Evolutionary conservation across 2,329 filamentous ascomycete genomes (phyloP).

Genomic region (Neoarthrinium moseri): DNA sequence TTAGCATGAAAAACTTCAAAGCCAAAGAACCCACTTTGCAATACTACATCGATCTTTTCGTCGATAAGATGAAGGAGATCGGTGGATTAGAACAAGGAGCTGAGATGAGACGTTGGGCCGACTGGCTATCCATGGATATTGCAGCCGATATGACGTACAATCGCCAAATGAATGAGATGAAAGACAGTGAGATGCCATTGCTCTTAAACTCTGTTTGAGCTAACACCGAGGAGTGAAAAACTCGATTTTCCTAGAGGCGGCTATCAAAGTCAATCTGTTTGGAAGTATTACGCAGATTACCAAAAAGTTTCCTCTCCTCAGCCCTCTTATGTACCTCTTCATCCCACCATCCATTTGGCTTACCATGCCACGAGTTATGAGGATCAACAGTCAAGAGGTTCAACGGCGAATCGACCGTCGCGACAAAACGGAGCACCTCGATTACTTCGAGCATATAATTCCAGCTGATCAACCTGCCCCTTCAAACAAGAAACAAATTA

Average conservation of each 20-base stretch:
- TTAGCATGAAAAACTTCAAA: conserved; percentile 12
- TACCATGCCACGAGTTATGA: not conserved
- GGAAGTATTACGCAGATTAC: conserved; percentile 8
- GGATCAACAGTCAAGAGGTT: conserved; percentile 5
- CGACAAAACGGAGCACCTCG: conserved; percentile 12
- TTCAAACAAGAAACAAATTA: conserved; percentile 6
- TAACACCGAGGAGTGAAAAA: conserved; percentile 3
- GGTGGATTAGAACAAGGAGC: conserved; percentile 4
- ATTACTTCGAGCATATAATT: conserved; percentile 18
- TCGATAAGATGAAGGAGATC: conserved; percentile 14
- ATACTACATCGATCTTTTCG: conserved; percentile 18
- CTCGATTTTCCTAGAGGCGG: conserved; percentile 9
- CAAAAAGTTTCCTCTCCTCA: conserved; percentile 14
- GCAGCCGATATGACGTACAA: conserved; percentile 1
- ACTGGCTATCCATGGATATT: conserved; percentile 18
- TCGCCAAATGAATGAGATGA: conserved; percentile 14
- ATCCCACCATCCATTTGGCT: conserved; percentile 5
- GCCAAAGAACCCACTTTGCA: conserved; percentile 16
- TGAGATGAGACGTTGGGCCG: conserved; percentile 14
- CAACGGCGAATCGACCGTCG: conserved; percentile 12
- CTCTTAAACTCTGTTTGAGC: not conserved
- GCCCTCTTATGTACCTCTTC: conserved; percentile 13
- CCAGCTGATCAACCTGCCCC: conserved; percentile 7
- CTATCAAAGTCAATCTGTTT: conserved; percentile 5
- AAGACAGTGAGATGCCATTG: conserved; percentile 12